A percentile compares a stretch with the other conserved stretches of the same genome.
Conservation (phyloP, 345 rosid genomes). For the Mangifera indica region DNA sequence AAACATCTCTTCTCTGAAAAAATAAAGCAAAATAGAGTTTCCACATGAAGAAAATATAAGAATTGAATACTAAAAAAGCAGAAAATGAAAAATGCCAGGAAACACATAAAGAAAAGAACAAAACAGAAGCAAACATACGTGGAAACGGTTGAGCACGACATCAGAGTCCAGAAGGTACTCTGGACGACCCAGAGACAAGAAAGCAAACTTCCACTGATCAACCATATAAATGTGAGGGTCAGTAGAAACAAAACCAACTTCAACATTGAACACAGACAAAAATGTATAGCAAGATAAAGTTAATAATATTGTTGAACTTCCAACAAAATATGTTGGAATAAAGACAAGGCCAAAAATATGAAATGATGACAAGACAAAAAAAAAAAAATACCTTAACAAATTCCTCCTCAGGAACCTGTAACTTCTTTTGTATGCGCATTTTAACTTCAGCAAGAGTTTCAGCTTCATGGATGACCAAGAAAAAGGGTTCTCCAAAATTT, state of each 20-base stretch:
- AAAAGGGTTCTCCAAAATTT: constrained; percentile 96
- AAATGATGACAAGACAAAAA: background rate
- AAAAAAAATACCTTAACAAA: constrained; percentile 66
- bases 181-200: constrained; percentile 81
- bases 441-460: constrained; percentile 84
- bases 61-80: background rate
- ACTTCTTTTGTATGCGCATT: constrained; percentile 72
- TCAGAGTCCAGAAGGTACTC: constrained; percentile 86
- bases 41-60: constrained; percentile 6
- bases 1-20: constrained; percentile 59
- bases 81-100: background rate
- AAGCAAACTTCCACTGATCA: constrained; percentile 91
- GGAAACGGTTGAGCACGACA: constrained; percentile 71
- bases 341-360: background rate
- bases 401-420: constrained; percentile 87
- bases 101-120: too few relatives aligned
- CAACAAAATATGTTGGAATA: too few relatives aligned
- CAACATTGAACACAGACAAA: background rate
- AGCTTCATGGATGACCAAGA: constrained; percentile 86
- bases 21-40: background rate
- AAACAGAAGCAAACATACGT: constrained; percentile 37
- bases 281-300: background rate
- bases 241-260: background rate
- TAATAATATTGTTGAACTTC: too few relatives aligned
- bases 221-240: constrained; percentile 6